Conservation (phyloP, 148 eudicot genomes). For the Camellia sinensis region DNA sequence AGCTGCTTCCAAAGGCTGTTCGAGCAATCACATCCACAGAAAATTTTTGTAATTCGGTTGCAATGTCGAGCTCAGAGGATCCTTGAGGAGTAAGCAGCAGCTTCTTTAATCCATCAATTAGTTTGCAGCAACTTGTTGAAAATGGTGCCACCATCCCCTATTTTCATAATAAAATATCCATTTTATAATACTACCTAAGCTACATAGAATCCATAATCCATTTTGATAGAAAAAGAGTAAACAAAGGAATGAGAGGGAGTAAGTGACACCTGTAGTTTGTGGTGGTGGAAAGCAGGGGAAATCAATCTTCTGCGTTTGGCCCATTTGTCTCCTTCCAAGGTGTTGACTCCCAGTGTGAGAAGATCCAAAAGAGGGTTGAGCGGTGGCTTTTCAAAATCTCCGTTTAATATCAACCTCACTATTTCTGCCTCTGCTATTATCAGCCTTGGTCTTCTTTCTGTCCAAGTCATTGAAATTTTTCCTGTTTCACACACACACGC, state of each 20-base stretch:
- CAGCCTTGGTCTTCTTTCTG: constrained; percentile 32
- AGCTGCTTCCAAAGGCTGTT: constrained; percentile 53
- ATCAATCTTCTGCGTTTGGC: constrained; percentile 29
- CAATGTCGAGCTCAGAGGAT: constrained; percentile 37
- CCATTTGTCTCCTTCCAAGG: constrained; percentile 36
- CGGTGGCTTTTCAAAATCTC: constrained; percentile 21
- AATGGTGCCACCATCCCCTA: constrained; percentile 23
- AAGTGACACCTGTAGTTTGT: constrained; percentile 28
- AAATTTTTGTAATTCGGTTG: constrained; percentile 40
- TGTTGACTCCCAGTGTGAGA: constrained; percentile 25
- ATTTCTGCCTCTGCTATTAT: constrained; percentile 33
- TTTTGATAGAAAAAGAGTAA: not conserved
- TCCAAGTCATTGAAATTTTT: constrained; percentile 32
- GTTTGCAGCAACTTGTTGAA: not conserved
- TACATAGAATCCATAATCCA: not conserved
- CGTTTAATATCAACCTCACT: constrained; percentile 37
- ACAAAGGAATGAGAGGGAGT: not conserved
- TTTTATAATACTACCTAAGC: no score
- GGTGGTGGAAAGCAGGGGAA: constrained; percentile 34
- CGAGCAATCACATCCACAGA: constrained; percentile 47
- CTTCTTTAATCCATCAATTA: constrained; percentile 31
- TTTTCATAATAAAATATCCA: not conserved
- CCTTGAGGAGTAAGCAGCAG: constrained; percentile 19
- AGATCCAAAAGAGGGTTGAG: constrained; percentile 17
- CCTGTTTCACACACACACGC: constrained; percentile 17